phyloP scores from a whole-genome alignment of 768 basidiomycete genomes.

The Hericium alpestre region DNA sequence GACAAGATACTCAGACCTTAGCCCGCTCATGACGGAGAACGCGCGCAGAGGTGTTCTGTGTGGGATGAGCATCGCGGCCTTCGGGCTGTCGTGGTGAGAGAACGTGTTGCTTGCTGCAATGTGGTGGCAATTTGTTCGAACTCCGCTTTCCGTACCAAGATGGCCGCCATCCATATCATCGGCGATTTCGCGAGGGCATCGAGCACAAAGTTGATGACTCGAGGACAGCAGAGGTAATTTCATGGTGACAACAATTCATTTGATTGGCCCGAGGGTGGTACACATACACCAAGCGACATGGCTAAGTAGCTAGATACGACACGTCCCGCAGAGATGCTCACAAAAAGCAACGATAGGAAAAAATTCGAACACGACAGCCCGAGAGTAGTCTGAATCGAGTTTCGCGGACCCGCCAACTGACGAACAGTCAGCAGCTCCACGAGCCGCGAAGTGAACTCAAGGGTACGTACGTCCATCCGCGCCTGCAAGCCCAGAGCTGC shows the following conservation, averaged over 20 bases:
- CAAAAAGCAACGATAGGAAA: background rate
- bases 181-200: too few species aligned
- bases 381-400: conserved; percentile 1
- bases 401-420: background rate
- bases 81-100: background rate
- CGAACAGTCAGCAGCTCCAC: background rate
- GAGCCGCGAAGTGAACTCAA: background rate
- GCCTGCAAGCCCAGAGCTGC: background rate
- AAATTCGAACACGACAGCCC: background rate
- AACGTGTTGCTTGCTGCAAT: too few species aligned
- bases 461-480: background rate
- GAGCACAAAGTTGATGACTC: too few species aligned
- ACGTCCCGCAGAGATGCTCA: background rate
- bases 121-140: too few species aligned
- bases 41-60: background rate
- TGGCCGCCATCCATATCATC: too few species aligned
- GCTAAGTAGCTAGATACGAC: background rate
- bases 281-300: too few species aligned
- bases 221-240: too few species aligned
- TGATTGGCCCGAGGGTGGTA: too few species aligned
- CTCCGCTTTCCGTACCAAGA: too few species aligned
- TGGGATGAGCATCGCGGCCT: background rate
- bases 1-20: background rate
- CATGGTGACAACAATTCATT: too few species aligned
- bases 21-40: background rate